phyloP scores from a whole-genome alignment of 345 rosid species.

The Eucalyptus coolabah region DNA sequence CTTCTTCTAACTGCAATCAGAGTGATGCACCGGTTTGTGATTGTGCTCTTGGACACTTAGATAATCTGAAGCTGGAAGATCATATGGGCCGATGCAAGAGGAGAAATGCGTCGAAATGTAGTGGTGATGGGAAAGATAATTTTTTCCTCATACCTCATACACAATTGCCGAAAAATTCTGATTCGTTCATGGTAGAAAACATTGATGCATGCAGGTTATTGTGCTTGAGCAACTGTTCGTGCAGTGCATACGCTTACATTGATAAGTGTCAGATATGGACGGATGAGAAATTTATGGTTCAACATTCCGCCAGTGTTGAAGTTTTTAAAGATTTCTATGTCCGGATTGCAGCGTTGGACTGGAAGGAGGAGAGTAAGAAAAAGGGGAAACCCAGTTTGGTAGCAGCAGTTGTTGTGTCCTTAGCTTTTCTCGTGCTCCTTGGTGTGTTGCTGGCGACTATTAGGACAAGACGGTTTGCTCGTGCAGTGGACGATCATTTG shows the following conservation, averaged over 20 bases:
- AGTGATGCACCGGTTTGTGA: background rate
- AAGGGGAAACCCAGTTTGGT: background rate
- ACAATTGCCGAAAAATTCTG: background rate
- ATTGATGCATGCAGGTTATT: background rate
- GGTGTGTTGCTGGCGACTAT: background rate
- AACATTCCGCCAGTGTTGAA: background rate
- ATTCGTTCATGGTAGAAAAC: background rate
- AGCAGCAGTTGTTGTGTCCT: background rate
- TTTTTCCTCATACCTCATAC: background rate
- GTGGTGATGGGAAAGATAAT: background rate
- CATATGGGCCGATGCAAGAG: background rate
- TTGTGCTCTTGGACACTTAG: background rate
- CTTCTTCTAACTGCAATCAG: slow-evolving; percentile 5
- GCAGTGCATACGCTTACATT: slow-evolving; percentile 15
- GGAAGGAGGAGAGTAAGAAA: background rate
- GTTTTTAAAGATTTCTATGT: background rate
- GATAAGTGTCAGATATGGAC: slow-evolving; percentile 2
- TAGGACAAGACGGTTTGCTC: background rate
- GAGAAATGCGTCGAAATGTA: background rate
- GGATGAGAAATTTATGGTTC: background rate
- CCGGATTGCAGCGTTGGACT: background rate
- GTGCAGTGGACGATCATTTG: background rate
- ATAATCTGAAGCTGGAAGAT: background rate
- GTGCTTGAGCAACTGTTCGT: slow-evolving; percentile 16
- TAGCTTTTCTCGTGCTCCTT: background rate